These are phyloP conservation scores for Fusarium robinianum DNA, from an alignment of 2,329 filamentous ascomycete species.

Conservation along the genomic window DNA sequence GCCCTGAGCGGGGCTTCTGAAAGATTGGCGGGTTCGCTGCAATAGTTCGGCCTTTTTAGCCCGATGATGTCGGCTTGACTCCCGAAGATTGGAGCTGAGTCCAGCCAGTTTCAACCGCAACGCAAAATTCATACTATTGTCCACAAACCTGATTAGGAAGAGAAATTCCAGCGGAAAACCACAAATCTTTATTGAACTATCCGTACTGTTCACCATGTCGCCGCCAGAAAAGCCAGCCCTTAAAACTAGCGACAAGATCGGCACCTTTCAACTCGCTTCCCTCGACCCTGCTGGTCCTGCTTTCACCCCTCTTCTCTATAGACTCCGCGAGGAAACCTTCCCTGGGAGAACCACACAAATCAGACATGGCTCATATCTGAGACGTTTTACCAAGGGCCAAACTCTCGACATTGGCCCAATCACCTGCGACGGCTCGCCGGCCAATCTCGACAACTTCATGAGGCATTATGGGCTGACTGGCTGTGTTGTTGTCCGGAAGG, in stretches of 20 bases:
- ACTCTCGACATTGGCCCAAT: background rate
- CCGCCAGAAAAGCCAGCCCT: background rate
- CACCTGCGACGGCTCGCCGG: background rate
- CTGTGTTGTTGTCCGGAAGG: constrained; percentile 17
- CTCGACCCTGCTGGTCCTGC: constrained; percentile 15
- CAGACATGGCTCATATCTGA: constrained; percentile 21
- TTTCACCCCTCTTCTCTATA: constrained; percentile 27
- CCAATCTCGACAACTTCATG: constrained; percentile 17
- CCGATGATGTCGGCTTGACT: no score
- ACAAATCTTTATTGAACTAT: no score
- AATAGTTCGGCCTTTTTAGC: no score
- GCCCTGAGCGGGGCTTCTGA: no score
- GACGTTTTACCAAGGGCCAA: constrained; percentile 9
- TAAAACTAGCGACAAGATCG: constrained; percentile 11
- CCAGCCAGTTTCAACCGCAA: no score
- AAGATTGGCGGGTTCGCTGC: no score
- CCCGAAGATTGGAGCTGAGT: no score
- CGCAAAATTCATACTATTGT: no score
- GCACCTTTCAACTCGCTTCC: constrained; percentile 18
- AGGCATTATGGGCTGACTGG: constrained; percentile 18
- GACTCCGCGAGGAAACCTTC: constrained; percentile 25
- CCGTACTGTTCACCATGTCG: constrained; percentile 7
- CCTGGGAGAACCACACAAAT: constrained; percentile 19
- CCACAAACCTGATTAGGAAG: no score
- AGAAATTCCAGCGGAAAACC: no score